Evolutionary conservation across 2,329 filamentous ascomycete genomes (phyloP).

Genomic region (Alternaria panax): DNA sequence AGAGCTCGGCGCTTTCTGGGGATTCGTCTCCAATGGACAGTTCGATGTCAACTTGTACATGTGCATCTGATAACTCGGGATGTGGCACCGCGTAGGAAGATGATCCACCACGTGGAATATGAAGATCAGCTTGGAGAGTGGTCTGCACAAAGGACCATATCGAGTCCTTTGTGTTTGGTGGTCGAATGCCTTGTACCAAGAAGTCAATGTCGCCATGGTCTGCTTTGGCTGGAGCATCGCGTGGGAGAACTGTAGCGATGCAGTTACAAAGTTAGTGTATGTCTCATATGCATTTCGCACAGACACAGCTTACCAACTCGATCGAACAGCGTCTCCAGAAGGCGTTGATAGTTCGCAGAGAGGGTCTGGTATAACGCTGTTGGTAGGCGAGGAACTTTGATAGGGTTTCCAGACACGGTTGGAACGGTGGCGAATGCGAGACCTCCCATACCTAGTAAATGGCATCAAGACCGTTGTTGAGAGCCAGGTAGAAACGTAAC

Average conservation of each 20-base stretch:
- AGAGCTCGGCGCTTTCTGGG: conserved; percentile 32
- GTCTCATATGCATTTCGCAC: not conserved
- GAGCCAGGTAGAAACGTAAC: not conserved
- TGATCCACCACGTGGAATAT: conserved; percentile 31
- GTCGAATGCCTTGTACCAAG: conserved; percentile 55
- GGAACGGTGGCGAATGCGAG: conserved; percentile 43
- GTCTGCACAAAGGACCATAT: conserved; percentile 46
- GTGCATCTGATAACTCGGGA: conserved; percentile 37
- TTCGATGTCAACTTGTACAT: conserved; percentile 74
- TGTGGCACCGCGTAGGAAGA: conserved; percentile 61
- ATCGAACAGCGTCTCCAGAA: conserved; percentile 62
- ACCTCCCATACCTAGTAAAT: conserved; percentile 68
- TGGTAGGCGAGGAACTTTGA: conserved; percentile 72
- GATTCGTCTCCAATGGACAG: conserved; percentile 54
- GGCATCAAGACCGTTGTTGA: not conserved
- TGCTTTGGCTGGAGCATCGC: conserved; percentile 72
- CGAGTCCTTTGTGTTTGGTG: conserved; percentile 14
- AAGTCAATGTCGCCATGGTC: conserved; percentile 79
- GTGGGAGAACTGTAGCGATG: conserved; percentile 57
- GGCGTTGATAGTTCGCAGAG: conserved; percentile 55
- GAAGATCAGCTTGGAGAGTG: conserved; percentile 56
- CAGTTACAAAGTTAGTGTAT: not conserved
- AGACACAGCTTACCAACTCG: conserved; percentile 49
- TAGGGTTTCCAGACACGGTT: conserved; percentile 49
- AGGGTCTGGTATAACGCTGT: conserved; percentile 63